These are phyloP conservation scores for Diplodia seriata DNA, from an alignment of 2,329 filamentous ascomycete genomes.

Conservation along the genomic window DNA sequence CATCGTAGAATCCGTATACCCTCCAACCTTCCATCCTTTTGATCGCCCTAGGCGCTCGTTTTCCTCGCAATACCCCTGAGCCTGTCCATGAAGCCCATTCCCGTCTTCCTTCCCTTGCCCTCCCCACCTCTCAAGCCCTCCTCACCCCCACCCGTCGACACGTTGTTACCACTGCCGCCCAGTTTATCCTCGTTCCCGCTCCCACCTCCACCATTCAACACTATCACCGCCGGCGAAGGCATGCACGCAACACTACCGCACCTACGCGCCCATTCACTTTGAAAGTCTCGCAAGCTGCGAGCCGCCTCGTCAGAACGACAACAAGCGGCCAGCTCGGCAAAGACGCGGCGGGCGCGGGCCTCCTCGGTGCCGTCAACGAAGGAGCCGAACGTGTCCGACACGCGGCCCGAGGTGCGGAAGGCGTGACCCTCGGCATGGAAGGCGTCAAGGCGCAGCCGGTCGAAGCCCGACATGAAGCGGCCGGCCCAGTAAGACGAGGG, in stretches of 20 bases:
- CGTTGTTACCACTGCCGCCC: neutral
- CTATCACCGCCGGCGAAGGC: conserved; percentile 1
- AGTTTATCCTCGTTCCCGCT: neutral
- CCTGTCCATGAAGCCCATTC: conserved; percentile 42
- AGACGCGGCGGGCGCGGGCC: conserved; percentile 45
- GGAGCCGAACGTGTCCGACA: conserved; percentile 4
- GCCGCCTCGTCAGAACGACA: conserved; percentile 48
- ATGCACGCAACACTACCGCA: conserved; percentile 13
- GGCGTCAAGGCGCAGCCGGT: conserved; percentile 59
- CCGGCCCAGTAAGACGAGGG: conserved; percentile 67
- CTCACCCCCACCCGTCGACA: conserved; percentile 2
- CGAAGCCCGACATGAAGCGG: conserved; percentile 64
- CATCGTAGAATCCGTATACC: neutral
- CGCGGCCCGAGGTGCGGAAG: conserved; percentile 62
- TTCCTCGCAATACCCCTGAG: conserved; percentile 41
- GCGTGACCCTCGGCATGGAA: conserved; percentile 63
- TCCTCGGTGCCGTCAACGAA: conserved; percentile 60
- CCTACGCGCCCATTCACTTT: conserved; percentile 21
- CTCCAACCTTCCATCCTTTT: neutral
- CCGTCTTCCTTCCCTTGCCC: conserved; percentile 34
- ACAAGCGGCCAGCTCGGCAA: conserved; percentile 44
- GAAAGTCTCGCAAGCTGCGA: conserved; percentile 40
- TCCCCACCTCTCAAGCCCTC: conserved; percentile 31
- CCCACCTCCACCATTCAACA: neutral
- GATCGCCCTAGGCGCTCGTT: conserved; percentile 8